Base-by-base conservation (phyloP, 2,329 filamentous ascomycete genomes). In the Delphinella strobiligena region DNA sequence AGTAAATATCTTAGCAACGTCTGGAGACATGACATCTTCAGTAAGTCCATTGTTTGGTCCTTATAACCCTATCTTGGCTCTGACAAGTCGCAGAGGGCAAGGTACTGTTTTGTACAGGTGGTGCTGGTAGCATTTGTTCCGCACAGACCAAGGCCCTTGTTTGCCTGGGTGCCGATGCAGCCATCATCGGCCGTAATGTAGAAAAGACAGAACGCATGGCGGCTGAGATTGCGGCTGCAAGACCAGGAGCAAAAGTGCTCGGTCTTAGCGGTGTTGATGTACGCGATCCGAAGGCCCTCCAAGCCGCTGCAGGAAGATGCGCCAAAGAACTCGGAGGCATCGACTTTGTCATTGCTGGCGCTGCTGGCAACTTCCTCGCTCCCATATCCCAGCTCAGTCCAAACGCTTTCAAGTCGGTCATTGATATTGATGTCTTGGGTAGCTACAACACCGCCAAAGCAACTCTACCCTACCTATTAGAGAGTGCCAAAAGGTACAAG, bases 401-500 rank as follows among this genome's bases (percentile, higher is more conserved):
- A 43, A 96, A 96, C 56, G 91, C 85, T 3, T 93, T 98, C 76
- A 93, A 88, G 61, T 72, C 84, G 0, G 91, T 98, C 48, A 89
- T 96, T 53, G 91, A 96, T 45, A 98, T 98, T 54, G 91, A 96
- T 58, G 81, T 94, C 2, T 62, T 96, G 27, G 91, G 91, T 22
- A 93, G 84, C 12, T 98, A 83, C 66, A 93, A 96, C 66, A 94
- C 87, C 2, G 71, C 94, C 54, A 96, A 96, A 64, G 87, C 89
- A 3, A 91, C 86, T 1, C 66, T 95, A 24, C 85, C 86, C 0
- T 73, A 93, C 53, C 74, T 98, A 3, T 62, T 86, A 10, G 71
- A 76, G 51, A 93, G 86, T n/a, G 79, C 82, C 1, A 61, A 64
- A 24, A 74, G 73, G 51, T 66, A 79, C 51, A 71, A 63, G 45